Percentiles rank a stretch among this genome's conserved stretches.
Conservation (phyloP, 768 basidiomycete genomes). For the Calocybe indica region DNA sequence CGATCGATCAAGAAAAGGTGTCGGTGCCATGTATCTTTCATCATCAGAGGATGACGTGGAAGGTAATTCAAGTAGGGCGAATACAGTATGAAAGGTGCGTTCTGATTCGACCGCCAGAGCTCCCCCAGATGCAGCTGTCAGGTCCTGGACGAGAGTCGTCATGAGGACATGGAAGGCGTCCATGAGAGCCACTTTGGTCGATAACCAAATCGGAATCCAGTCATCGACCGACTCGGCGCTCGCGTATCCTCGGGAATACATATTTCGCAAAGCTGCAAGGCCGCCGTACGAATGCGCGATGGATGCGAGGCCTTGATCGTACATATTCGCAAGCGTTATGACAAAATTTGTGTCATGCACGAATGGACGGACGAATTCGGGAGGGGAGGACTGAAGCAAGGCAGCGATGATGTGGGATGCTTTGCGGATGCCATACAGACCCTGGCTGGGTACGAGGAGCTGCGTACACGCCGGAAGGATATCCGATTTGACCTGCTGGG, state of each 20-base stretch:
- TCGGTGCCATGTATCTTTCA: conserved; percentile 12
- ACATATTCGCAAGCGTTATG: conserved; percentile 50
- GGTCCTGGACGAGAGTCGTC: conserved; percentile 39
- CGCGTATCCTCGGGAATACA: conserved; percentile 6
- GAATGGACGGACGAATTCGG: conserved; percentile 45
- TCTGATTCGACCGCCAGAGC: conserved; percentile 44
- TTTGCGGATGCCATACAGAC: conserved; percentile 63
- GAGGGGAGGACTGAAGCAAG: conserved; percentile 47
- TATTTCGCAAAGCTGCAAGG: conserved; percentile 22
- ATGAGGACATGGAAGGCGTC: conserved; percentile 64
- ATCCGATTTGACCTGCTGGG: conserved; percentile 30
- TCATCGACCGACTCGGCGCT: conserved; percentile 37
- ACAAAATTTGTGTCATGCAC: conserved; percentile 46
- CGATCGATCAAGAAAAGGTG: conserved; percentile 61
- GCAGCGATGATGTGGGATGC: conserved; percentile 48
- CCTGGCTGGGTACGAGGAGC: conserved; percentile 40
- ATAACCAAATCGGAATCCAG: conserved; percentile 69
- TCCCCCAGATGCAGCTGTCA: conserved; percentile 36
- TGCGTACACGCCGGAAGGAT: conserved; percentile 54
- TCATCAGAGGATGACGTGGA: conserved; percentile 22
- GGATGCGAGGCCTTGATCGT: conserved; percentile 50
- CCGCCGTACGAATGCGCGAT: conserved; percentile 63
- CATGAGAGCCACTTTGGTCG: conserved; percentile 66
- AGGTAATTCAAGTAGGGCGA: conserved; percentile 48
- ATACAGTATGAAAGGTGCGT: conserved; percentile 50